Evolutionary conservation across 306 rosid species (phyloP).

Genomic region (Parietaria judaica): DNA sequence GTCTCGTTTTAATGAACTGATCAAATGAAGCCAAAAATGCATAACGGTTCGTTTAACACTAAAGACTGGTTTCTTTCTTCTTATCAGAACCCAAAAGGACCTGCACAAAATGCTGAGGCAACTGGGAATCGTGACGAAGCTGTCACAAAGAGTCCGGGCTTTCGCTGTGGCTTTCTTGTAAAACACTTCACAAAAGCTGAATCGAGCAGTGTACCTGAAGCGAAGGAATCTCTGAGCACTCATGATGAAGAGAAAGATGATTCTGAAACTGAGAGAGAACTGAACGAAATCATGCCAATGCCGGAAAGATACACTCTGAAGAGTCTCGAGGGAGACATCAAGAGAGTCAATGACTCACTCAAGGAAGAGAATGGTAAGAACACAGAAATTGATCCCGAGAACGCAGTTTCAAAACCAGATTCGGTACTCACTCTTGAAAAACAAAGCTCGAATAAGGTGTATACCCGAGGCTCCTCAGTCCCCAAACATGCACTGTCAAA

Average conservation of each 20-base stretch:
- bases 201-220: too few relatives aligned
- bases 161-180: constrained; percentile 9
- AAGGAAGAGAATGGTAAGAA: not conserved
- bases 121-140: constrained; percentile 14
- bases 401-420: constrained; percentile 51
- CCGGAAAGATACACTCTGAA: constrained; percentile 43
- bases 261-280: constrained; percentile 25
- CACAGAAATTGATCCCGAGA: constrained; percentile 20
- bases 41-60: too few relatives aligned
- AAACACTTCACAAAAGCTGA: constrained; percentile 14
- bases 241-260: too few relatives aligned
- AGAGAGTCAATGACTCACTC: not conserved
- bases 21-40: too few relatives aligned
- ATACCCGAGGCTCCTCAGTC: not conserved
- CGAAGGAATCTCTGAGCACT: too few relatives aligned
- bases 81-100: constrained; percentile 37
- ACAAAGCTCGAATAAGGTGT: constrained; percentile 31
- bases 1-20: too few relatives aligned
- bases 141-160: constrained; percentile 7
- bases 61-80: not conserved
- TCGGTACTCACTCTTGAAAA: constrained; percentile 35
- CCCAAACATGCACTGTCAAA: constrained; percentile 15
- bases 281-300: too few relatives aligned
- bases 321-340: constrained; percentile 26
- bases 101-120: constrained; percentile 11